Base-by-base conservation (phyloP, 176 grass and related monocot species). In the Triticum timopheevii region DNA sequence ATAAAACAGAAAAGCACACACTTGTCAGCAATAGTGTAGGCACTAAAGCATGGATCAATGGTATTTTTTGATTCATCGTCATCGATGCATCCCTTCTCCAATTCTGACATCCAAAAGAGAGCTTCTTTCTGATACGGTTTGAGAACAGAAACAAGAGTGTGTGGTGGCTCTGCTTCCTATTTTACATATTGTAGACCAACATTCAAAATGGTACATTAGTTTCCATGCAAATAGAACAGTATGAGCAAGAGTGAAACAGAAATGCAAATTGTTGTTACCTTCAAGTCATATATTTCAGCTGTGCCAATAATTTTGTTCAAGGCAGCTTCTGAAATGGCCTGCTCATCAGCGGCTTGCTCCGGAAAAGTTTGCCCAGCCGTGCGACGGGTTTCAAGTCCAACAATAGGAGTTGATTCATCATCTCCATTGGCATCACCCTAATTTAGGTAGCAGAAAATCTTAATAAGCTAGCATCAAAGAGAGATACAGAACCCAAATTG, bases 91-190 rank as follows among this genome's bases (percentile, higher is more conserved):
- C 93, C 93, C 73, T 95, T 92, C 90, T 95, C 96, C 69, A 98
- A 83, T 85, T 90, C 88, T 42, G 93, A 93, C 96, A 98, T 98
- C 93, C 96, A 95, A 73, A 93, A 90, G 58, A 95, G 90, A 81
- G 96, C 96, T 85, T 98, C 89, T 58, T 95, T 98, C 75, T 98
- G 93, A 78, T 98, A 98, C 4, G 93, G 96, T 80, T 91, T 89
- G 73, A 98, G 86, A 80, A 90, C 84, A 47, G 82, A 93, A 16
- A 89, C 78, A 73, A 98, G 91, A 58, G 96, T 92, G 54, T 62
- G 73, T 42, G 96, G 96, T 4, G 89, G 87, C 52, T 95, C 81
- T 76, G 90, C 93, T 98, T 98, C 96, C 96, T 98, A 52, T 72
- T 78, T 52, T 61, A 56, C 22, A 4, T 67, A 23, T 34, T 65